Base-by-base conservation (phyloP, 2,329 filamentous ascomycete species). In the Penicillium glabrum region DNA sequence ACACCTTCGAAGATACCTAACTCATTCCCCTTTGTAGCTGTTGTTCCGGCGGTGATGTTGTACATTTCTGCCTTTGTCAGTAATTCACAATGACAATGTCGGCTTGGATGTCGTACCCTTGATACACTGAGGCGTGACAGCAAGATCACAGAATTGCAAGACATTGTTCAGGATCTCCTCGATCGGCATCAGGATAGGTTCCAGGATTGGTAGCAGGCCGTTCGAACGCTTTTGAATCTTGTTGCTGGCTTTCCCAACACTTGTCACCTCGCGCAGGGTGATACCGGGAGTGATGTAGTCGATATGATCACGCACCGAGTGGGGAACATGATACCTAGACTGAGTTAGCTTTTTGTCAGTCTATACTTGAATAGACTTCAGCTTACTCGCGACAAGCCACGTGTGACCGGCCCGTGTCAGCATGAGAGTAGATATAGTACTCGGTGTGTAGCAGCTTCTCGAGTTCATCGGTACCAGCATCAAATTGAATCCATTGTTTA, bases 1-100 rank as follows among this genome's bases (percentile, higher is more conserved):
- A 75, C 58, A 46, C 73, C 69, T 60, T 81, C 77, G 44, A 78
- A 79, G 24, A 82, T 79, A 46, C 75, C 79, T 41, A 76, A 67
- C 53, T 75, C 70, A 54, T 81, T 81, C 10, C 77, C 76, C 13
- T 68, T 70, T 7, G 68, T 79, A 5, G 76, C 72, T 7, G 62
- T 71, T 14, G 64, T 73, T 14, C 69, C 72, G 11, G 72, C 55
- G 5, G 76, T 72, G 53, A 81, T 75, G 61, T 77, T 76, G 63
- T 81, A 81, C 63, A 80, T 69, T 27, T 46, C 57, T 58, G 6
- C 4, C 43, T 16, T 11, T 14, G 21, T 48, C 3, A 56, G 49
- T 52, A 33, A 3, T 10, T 29, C 9, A 21, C 16, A 21, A 29
- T 8, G 13, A 11, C 13, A 2, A 16, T 14, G 4, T 11, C 5